A percentile compares a stretch with the other conserved stretches of the same genome.
Evolutionary conservation across 257 asterid species (phyloP).

Genomic region (Jasminum sambac): DNA sequence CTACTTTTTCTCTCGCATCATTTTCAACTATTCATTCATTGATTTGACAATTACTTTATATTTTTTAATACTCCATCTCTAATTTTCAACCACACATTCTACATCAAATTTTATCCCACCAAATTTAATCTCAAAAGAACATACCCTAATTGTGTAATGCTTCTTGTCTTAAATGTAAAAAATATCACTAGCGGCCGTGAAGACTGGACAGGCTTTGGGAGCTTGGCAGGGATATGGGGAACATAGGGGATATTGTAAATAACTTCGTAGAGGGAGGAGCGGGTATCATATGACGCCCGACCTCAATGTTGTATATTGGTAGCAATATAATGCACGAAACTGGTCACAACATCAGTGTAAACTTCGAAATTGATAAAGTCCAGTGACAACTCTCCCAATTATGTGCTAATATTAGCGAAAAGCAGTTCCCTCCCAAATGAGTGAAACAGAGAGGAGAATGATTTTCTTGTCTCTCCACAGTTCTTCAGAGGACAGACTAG

Average conservation of each 20-base stretch:
- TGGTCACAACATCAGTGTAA: not conserved
- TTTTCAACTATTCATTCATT: too few relatives aligned
- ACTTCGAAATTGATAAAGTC: not conserved
- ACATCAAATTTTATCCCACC: too few relatives aligned
- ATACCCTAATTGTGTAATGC: not conserved
- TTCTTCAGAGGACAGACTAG: not conserved
- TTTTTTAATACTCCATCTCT: too few relatives aligned
- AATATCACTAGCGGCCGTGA: not conserved
- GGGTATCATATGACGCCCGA: not conserved
- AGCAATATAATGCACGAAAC: not conserved
- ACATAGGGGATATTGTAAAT: not conserved
- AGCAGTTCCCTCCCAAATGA: not conserved
- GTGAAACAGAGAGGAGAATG: not conserved
- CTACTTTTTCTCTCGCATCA: too few relatives aligned
- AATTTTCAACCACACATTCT: too few relatives aligned
- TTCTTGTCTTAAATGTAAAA: not conserved
- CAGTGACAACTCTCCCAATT: not conserved
- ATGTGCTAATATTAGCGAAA: not conserved
- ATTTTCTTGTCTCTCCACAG: not conserved
- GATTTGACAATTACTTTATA: too few relatives aligned
- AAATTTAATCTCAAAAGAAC: too few relatives aligned
- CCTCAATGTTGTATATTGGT: not conserved
- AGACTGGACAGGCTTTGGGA: not conserved
- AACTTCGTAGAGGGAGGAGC: not conserved
- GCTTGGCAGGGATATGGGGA: not conserved